Evolutionary conservation across 352 stramenopile genomes (phyloP).

Genomic region (Poterioochromonas sp.): DNA sequence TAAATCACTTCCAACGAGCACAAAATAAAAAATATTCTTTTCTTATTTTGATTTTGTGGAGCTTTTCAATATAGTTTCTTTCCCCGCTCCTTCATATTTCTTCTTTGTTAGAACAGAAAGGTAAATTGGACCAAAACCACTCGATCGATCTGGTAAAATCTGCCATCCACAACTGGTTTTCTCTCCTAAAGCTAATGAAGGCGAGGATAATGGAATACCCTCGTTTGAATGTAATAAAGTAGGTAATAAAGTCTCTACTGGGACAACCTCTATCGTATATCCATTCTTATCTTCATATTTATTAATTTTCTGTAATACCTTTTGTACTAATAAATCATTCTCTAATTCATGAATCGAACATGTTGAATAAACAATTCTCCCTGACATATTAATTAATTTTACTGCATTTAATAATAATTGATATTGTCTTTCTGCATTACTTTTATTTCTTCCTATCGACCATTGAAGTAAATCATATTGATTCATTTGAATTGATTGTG

Average conservation of each 20-base stretch:
- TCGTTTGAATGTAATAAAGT: not conserved
- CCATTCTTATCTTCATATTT: not conserved
- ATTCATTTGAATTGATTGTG: not conserved
- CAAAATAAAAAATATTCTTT: too few relatives aligned
- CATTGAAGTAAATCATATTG: not conserved
- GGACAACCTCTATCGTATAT: not conserved
- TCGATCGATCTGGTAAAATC: not conserved
- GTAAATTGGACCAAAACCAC: not conserved
- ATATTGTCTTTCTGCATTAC: not conserved
- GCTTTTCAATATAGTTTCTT: too few relatives aligned
- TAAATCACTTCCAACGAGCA: too few relatives aligned
- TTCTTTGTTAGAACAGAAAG: not conserved
- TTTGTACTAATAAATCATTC: not conserved
- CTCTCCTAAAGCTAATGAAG: not conserved
- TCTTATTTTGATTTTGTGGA: too few relatives aligned
- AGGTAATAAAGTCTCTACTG: not conserved
- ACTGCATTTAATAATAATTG: not conserved
- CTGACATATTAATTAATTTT: not conserved
- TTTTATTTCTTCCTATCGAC: not conserved
- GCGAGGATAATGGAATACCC: not conserved
- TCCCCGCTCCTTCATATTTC: not conserved
- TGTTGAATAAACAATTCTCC: constrained; percentile 5
- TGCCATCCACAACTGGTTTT: constrained; percentile 6
- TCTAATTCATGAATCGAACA: not conserved
- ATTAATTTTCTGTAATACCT: not conserved